Evolutionary conservation across 2,329 filamentous ascomycete species (phyloP).

Genomic region (Fusarium sacchari): DNA sequence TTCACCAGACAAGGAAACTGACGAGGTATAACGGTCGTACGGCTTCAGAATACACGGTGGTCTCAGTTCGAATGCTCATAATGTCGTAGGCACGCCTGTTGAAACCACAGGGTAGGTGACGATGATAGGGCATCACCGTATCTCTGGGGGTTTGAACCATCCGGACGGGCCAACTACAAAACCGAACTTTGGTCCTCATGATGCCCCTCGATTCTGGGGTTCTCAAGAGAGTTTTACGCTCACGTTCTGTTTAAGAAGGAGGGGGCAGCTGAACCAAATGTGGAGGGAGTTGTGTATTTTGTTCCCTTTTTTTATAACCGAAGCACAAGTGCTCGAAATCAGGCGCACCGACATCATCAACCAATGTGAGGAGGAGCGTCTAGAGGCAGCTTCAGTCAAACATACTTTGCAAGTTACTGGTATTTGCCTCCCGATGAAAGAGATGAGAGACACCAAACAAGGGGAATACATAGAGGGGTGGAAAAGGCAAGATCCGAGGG

Average conservation of each 20-base stretch:
- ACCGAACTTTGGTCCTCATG: constrained; percentile 1
- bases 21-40: not conserved
- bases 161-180: not conserved
- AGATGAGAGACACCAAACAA: not conserved
- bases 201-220: constrained; percentile 13
- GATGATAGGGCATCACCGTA: not conserved
- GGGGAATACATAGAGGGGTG: not conserved
- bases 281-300: not conserved
- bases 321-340: not conserved
- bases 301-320: not conserved
- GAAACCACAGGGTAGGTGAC: constrained; percentile 12
- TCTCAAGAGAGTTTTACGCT: not conserved
- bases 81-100: not conserved
- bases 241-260: constrained; percentile 6
- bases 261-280: not conserved
- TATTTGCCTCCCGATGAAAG: not conserved
- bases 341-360: not conserved
- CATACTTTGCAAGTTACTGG: not conserved
- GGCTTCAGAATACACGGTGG: not conserved
- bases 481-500: not conserved
- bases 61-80: not conserved
- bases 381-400: not conserved
- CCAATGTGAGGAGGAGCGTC: not conserved
- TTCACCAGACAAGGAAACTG: not conserved
- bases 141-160: not conserved